Evolutionary conservation across 331 rosid genomes (phyloP), one percentile per base, ranked within the genome.

Genomic region (Saraca asoca): DNA sequence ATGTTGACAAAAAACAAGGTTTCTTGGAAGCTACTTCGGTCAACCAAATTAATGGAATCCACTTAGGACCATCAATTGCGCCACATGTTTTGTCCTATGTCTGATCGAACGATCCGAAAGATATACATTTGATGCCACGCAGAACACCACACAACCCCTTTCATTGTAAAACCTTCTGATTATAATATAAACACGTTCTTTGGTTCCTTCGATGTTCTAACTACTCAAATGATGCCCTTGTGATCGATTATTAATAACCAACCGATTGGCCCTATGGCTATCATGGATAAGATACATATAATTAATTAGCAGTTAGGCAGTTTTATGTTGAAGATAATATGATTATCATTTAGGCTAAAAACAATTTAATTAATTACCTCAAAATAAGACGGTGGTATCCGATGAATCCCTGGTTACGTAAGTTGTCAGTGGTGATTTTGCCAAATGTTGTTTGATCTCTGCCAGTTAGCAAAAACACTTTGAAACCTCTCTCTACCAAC

Each of bases 401-500:
- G 10, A 63, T 42, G 71, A 89, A 91, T 0, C 98, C 98, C 46
- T 87, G 85, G 11, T 38, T 75, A 9, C 13, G 80, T 82, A 91
- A 78, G 68, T 91, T 91, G 44, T 68, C 51, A 12, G n/a, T 38
- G 39, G 98, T 91, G 74, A 80, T 73, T 50, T 71, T 57, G 34
- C 73, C 69, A 5, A 89, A 75, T 5, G 80, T 80, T 29, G 65
- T 75, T 49, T 85, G 62, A 61, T 85, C 78, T 75, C 98, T 80
- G 4, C 98, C 98, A 0, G 96, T 91, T 39, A 91, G 7, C 42
- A 91, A 64, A 64, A 89, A 77, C 11, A 91, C 81, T 58, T 89
- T 91, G 33, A 87, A 89, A 9, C 95, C 92, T 43, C 68, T 75
- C 5, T 64, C 54, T 7, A 73, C 37, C 74, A 91, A 60, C 7